Base-by-base conservation (phyloP, 257 asterid species). In the Penstemon newberryi region DNA sequence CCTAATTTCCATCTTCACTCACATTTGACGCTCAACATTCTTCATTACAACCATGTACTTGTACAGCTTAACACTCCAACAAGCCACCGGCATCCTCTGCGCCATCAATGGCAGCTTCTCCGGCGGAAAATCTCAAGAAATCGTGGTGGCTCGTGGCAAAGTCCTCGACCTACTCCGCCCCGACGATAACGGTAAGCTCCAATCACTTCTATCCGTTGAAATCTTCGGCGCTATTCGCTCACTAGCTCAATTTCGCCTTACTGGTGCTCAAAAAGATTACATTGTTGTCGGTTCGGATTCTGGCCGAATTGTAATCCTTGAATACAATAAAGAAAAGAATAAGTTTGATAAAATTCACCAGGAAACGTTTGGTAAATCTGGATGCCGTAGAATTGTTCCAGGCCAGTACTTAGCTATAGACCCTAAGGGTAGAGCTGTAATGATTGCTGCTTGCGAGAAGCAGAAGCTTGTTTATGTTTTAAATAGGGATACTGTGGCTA, bases 351-450 rank as follows among this genome's bases (percentile, higher is more conserved):
- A 94, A 66, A 70, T 91, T 62, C 99, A 94, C 66, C 99, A 94
- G 81, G 98, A 94, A 73, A 94, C 98, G 0, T 94, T 86, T 45
- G 99, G 99, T 33, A 94, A 94, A 62, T 94, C 99, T 0, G 99
- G 99, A 4, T 91, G 99, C 70, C 86, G 98, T 45, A 76, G 99
- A 45, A 94, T 94, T 52, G 99, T 94, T 3, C 99, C 99, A 0
- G 99, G 99, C 2, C 99, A 94, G 85, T 94, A 81, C 78, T 66
- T 91, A 77, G 99, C 93, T 36, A 73, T 94, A 57, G 99, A 94
- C 77, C 99, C 99, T 7, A 94, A 94, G 84, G 99, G 99, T 62
- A 85, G 99, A 79, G 99, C 99, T 70, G 98, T 90, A 2, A 91
- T 94, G 99, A 75, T 91, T 67, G 98, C 96, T 62, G 99, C 99